Evolutionary conservation across 306 rosid species (phyloP).

Genomic region (Castanea crenata): DNA sequence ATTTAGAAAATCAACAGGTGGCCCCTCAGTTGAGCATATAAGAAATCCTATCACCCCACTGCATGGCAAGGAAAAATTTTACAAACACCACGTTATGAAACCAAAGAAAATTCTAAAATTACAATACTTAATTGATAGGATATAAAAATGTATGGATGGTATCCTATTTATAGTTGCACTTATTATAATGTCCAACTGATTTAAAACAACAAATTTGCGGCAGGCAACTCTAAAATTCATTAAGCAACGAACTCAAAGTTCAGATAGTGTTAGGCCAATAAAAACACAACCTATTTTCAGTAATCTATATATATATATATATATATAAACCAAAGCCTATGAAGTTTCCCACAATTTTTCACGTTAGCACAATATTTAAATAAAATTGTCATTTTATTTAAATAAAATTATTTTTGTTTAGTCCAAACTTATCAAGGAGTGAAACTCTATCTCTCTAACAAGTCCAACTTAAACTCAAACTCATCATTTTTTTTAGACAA

Average conservation of each 20-base stretch:
- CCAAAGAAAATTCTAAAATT: not conserved
- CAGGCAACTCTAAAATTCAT: not conserved
- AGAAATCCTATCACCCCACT: slow-evolving; percentile 95
- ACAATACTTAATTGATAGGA: not conserved
- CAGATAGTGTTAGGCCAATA: not conserved
- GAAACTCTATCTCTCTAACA: no score
- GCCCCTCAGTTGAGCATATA: slow-evolving; percentile 85
- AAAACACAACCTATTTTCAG: not conserved
- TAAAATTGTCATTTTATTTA: no score
- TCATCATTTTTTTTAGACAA: no score
- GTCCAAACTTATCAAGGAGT: no score
- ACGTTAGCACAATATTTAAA: no score
- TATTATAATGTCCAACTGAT: not conserved
- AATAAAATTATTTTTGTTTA: no score
- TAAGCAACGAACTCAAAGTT: no score
- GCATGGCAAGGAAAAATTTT: slow-evolving; percentile 22
- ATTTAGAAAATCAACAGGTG: slow-evolving; percentile 70
- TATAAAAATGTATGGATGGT: not conserved
- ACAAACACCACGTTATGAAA: not conserved
- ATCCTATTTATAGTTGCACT: not conserved
- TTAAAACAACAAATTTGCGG: not conserved
- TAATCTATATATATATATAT: not conserved
- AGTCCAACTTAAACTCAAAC: no score
- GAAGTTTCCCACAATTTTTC: no score
- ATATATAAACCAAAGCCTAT: no score